Evolutionary conservation across 2,329 filamentous ascomycete genomes (phyloP), one percentile per base, ranked within the genome.

Genomic region (Lecanosticta acicola): DNA sequence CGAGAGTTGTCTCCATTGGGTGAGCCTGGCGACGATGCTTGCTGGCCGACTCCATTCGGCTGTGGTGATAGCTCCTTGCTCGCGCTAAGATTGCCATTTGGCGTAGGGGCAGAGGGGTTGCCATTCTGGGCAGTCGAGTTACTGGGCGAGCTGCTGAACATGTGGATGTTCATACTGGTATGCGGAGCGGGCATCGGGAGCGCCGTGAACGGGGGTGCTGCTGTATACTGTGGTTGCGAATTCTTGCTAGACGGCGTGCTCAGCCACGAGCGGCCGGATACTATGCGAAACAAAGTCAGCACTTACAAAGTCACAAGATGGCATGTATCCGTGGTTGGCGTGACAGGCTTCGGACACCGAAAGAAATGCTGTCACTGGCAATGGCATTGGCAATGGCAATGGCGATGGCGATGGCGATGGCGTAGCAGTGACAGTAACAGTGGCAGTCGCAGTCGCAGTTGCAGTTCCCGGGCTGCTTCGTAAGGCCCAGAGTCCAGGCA

Each of bases 1-100:
- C 63, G 59, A 3, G 19, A 32, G n/a, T 43, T 38, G 21, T 49
- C 47, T 14, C 45, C 41, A 19, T 20, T 37, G 13, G 48, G 49
- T 9, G 54, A 50, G n/a, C 41, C 36, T 13, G 52, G 44, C 10
- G 50, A 52, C n/a, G 52, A 24, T 14, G 48, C 37, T 20, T 49
- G 45, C 4, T 38, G 33, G 32, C 45, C 39, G n/a, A n/a, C n/a
- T 16, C 51, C 51, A 29, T 50, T 52, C 19, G 32, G 26, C 8
- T 48, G 44, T 2, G 50, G 42, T 19, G 50, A 45, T 11, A 48
- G 39, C 14, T 51, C 46, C 20, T 43, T 48, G 33, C 43, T 43
- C 9, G 38, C 39, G 17, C 37, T 26, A 2, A 32, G 13, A 5
- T 17, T 32, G 9, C 32, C 34, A 2, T 57, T 49, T 10, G 46